Percentiles rank a stretch among this genome's conserved stretches.
Evolutionary conservation across 2,329 filamentous ascomycete species (phyloP).

Genomic region (Cercospora brassicicola): DNA sequence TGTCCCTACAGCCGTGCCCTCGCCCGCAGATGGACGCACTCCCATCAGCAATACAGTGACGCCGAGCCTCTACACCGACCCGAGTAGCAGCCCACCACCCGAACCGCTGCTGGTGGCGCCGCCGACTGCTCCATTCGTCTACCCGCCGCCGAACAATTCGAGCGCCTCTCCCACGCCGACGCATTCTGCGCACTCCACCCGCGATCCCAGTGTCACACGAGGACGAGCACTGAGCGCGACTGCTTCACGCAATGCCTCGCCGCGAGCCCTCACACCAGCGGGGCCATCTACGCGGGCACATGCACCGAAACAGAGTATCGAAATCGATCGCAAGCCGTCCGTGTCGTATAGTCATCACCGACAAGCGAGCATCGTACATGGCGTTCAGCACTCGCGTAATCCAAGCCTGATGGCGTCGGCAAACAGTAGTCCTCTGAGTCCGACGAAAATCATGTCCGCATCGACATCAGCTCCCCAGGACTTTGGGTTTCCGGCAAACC

Average conservation of each 20-base stretch:
- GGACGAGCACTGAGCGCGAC: conserved; percentile 49
- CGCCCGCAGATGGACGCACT: conserved; percentile 32
- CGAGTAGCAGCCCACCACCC: conserved; percentile 36
- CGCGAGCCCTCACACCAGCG: conserved; percentile 48
- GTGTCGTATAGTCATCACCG: conserved; percentile 81
- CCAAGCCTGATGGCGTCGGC: conserved; percentile 79
- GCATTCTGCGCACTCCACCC: conserved; percentile 27
- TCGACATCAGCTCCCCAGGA: conserved; percentile 35
- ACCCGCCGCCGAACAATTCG: conserved; percentile 17
- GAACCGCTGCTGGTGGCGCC: conserved; percentile 38
- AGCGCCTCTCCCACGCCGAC: not conserved
- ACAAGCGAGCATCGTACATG: conserved; percentile 96
- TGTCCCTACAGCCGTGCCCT: conserved; percentile 32
- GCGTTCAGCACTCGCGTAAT: conserved; percentile 87
- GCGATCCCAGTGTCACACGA: conserved; percentile 48
- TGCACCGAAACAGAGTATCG: conserved; percentile 36
- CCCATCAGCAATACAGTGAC: conserved; percentile 21
- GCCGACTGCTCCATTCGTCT: conserved; percentile 28
- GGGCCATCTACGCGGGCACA: conserved; percentile 40
- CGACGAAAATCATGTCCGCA: conserved; percentile 70
- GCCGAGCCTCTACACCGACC: conserved; percentile 23
- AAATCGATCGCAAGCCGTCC: conserved; percentile 53
- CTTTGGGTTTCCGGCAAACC: conserved; percentile 14
- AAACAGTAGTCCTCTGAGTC: conserved; percentile 77
- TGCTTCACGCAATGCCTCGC: conserved; percentile 44